Evolutionary conservation across 1,284 basidiomycete genomes (phyloP), one percentile per base, ranked within the genome.

Genomic region (Pisolithus thermaeus): DNA sequence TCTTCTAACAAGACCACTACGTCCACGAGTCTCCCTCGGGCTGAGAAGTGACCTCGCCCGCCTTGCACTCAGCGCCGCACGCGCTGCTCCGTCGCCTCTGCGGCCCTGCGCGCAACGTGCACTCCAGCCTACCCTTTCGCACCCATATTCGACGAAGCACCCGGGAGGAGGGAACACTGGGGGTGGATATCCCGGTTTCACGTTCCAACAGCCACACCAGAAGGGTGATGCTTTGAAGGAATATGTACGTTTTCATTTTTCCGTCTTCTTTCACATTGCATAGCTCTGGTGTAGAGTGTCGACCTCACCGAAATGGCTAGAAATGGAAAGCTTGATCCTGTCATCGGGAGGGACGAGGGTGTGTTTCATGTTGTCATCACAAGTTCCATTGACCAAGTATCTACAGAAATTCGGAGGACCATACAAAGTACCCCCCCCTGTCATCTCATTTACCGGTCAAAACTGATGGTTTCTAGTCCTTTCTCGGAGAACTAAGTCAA

Each of bases 271-370:
- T 30, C 11, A 39, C 23, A 12, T 27, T 56, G 7, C 53, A n/a
- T 14, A 38, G 39, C 23, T 18, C 2, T 22, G 8, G 35, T 32
- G 6, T 20, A 91, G 83, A 90, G 88, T 51, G 74, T 88, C 7
- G 93, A 96, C 63, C 69, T 96, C 30, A 96, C 92, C 0, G 83
- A 90, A 59, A 72, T 93, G 56, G 93, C 93, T 3, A 79, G 73
- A 57, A 74, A 87, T 46, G 92, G 92, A 35, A 92, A 93, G 65
- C 75, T 96, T 4, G 93, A 96, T 67, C 93, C 93, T 1, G 86
- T 85, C 7, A 95, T 96, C 65, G 92, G 92, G 2, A 73, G 92
- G 59, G 91, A 93, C 59, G 89, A 92, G 71, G 87, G 85, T 77
- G 52, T 25, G 72, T 58, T 50, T 52, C 52, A 5, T 18, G 42